Evolutionary conservation across 345 rosid genomes (phyloP), one percentile per base, ranked within the genome.

Genomic region (Linum trigynum): DNA sequence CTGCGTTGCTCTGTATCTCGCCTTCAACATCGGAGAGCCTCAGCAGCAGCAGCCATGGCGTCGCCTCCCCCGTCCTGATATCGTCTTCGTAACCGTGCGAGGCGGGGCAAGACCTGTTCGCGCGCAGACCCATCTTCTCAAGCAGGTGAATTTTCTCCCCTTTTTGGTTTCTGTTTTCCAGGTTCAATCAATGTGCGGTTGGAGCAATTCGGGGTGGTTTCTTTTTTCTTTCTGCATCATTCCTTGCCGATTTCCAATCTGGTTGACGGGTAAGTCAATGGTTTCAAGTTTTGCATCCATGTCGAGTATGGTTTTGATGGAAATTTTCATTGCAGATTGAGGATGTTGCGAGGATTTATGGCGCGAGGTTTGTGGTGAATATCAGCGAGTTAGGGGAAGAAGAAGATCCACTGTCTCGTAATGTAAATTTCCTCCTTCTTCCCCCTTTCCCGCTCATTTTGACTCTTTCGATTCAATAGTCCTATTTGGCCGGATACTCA

Each of bases 11-110:
- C 80, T 86, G 62, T 90, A 82, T 63, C 35, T 76, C n/a, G 82
- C 84, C 69, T 73, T 91, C 62, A 81, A 83, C 75, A 81, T 86
- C 75, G 89, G 86, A 62, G 82, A 75, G 39, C 79, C 80, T 39
- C 32, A 23, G 32, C 83, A 62, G 55, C 57, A 72, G 58, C 60
- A 67, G 51, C 55, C 69, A 55, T 39, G 40, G 74, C 32, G 32
- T 23, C 32, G 32, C 32, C 32, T 23, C 32, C 62, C 65, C 71
- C 72, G 50, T 69, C 57, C 64, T 64, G 79, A 85, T 61, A 72
- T 81, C 66, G 77, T 78, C 70, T 88, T 91, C 66, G 71, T 91
- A 50, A 85, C 85, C 57, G 94, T 88, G 42, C 39, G 82, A 40
- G 86, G 96, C 10, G 91, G 92, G 59, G 77, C 61, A 65, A 79